Base-by-base conservation (phyloP, 2,329 filamentous ascomycete species). In the Metarhizium album region DNA sequence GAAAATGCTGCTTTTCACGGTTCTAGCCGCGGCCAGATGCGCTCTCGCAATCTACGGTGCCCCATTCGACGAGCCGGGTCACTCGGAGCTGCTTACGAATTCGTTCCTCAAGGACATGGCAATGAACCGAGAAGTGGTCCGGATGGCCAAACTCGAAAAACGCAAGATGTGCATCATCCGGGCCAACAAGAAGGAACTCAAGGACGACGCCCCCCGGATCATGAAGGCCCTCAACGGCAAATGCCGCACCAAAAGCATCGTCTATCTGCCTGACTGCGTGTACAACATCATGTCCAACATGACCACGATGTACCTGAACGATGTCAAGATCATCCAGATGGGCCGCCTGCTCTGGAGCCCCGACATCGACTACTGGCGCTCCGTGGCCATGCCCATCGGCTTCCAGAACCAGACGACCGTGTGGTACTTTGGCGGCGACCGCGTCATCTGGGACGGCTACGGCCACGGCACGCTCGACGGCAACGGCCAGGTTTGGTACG, bases 401-500 rank as follows among this genome's bases (percentile, higher is more conserved):
- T 79, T 75, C 57, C 76, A 80, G 59, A 78, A 80, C 54, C 75
- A 78, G 53, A 74, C 70, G 14, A 74, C 74, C 0, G 76, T 74
- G 1, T 79, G 74, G 73, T 63, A 73, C 48, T 70, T 80, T 54
- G 77, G 78, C 16, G 79, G 79, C 4, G 63, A 74, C 13, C 70
- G 73, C 31, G 64, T 83, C 23, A 60, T 64, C 9, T 70, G 75
- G 53, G 65, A 74, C 33, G 78, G 77, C 9, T 63, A 73, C 55
- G 74, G 74, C 13, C 61, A 63, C 20, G 79, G 79, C 4, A 79
- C 74, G 2, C 63, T 82, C 14, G 70, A 82, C 58, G 79, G 79
- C 9, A 82, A 82, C 57, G 79, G 79, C 2, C 74, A 81, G 57
- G 69, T 71, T 2, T 83, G 79, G 79, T 82, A 82, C 57, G 69